phyloP scores from a whole-genome alignment of 2,329 filamentous ascomycete species.

The Dactylellina drechsleri region DNA sequence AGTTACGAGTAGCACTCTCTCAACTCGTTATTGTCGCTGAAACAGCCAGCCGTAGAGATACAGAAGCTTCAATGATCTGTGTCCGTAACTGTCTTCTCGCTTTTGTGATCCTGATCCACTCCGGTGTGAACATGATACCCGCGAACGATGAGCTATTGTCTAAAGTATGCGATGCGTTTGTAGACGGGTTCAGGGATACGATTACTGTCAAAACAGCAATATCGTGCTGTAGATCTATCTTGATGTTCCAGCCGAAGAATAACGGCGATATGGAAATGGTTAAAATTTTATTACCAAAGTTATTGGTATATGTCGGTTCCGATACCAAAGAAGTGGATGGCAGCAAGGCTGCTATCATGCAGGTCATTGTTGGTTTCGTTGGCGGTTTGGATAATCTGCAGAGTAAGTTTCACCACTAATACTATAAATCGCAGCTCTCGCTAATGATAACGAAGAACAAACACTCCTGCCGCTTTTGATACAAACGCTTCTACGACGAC shows the following conservation, averaged over 20 bases:
- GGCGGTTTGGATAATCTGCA: conserved; percentile 59
- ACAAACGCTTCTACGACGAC: conserved; percentile 60
- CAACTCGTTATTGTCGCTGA: conserved; percentile 57
- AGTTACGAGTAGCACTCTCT: conserved; percentile 58
- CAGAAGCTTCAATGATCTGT: conserved; percentile 79
- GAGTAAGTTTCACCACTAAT: conserved; percentile 57
- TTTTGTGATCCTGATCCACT: conserved; percentile 87
- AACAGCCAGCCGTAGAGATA: conserved; percentile 67
- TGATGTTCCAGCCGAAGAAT: conserved; percentile 71
- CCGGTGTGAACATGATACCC: conserved; percentile 77
- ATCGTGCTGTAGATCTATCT: conserved; percentile 84
- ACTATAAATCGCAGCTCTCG: background rate
- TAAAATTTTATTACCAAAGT: conserved; percentile 76
- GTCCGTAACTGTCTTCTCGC: conserved; percentile 93
- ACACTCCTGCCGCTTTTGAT: conserved; percentile 82
- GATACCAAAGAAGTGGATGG: conserved; percentile 72
- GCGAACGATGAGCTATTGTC: conserved; percentile 70
- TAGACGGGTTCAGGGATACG: conserved; percentile 77
- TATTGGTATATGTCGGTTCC: conserved; percentile 78
- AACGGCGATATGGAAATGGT: conserved; percentile 77
- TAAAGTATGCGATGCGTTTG: conserved; percentile 79
- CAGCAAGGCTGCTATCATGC: conserved; percentile 75
- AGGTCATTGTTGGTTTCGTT: conserved; percentile 79
- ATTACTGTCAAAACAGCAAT: conserved; percentile 73
- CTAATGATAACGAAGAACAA: conserved; percentile 68